Base-by-base conservation (phyloP, 139 green algal species). In the Ostreobium quekettii region DNA sequence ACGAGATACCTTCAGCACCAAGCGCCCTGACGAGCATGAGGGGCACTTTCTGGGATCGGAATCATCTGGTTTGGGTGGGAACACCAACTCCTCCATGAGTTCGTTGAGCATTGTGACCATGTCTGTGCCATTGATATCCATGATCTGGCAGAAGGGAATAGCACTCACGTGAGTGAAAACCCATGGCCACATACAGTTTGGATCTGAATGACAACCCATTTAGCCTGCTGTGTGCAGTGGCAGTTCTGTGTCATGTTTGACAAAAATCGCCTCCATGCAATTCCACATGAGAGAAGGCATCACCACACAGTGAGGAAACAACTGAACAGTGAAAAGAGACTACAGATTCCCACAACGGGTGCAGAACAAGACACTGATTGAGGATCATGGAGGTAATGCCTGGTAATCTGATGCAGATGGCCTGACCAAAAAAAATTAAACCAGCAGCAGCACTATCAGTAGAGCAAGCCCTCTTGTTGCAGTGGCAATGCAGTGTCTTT, bases 141-240 rank as follows among this genome's bases (percentile, higher is more conserved):
- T 48, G 6, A 81, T 29, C 19, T 32, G 7, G 11, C 19, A 62
- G 19, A 19, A 53, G 15, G 19, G 42, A 19, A 53, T n/a, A n/a
- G n/a, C n/a, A n/a, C n/a, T n/a, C n/a, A n/a, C n/a, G n/a, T n/a
- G n/a, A n/a, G n/a, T n/a, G n/a, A n/a, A n/a, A n/a, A n/a, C n/a
- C 48, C 3, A 48, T 56, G 3, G 31, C 6, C 8, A 88, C 62
- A 1, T 46, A 47, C 22, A 71, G 35, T 2, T 78, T 7, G 66
- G 95, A 90, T 4, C 84, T 82, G 0, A 5, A 47, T 82, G 82
- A 93, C 46, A 93, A 94, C 19, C 70, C 64, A 0, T 4, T 1
- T 63, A 96, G 64, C 47, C 46, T 19, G 46, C 15, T 15, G 11
- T 26, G 46, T 19, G 46, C 46, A 53, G 46, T 53, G 46, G 15